Base-by-base conservation (phyloP, 2,329 filamentous ascomycete genomes). In the Tolypocladium album region DNA sequence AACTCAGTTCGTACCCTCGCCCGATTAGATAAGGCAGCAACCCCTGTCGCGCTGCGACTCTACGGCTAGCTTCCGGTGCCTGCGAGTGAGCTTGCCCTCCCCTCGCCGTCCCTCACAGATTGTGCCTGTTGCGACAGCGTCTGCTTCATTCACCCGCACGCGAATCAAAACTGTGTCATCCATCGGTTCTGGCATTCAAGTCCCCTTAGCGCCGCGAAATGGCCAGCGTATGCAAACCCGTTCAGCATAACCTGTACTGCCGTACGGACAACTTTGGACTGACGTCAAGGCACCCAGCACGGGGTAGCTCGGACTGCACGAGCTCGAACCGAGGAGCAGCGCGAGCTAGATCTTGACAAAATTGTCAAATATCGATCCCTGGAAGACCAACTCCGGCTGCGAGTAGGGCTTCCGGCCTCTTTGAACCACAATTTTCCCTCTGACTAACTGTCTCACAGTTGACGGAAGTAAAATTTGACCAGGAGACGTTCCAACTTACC, bases 331-430 rank as follows among this genome's bases (percentile, higher is more conserved):
- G 86, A 89, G 67, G 85, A 90, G 70, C 84, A 89, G 70, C 83
- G 83, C 61, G 80, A 85, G 65, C 83, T 86, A 72, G 90, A 95
- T 72, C 79, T 85, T 60, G 83, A 85, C 66, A 88, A 88, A 73
- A 96, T 97, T 68, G 76, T 80, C 60, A 83, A 86, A 64, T 96
- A 96, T 74, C 86, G 84, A 65, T 76, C 82, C 13, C 78, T 96
- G 52, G 89, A 92, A 64, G 78, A 82, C 58, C 75, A 84, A 59
- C 83, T 95, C 43, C 84, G 85, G 59, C 69, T 78, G n/a, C 86
- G 87, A 76, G 88, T 90, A 38, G 67, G 47, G 4, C 12, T 34
- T 31, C 9, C 40, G 9, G 15, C 27, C 27, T 8, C 50, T n/a
- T 11, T 6, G 8, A 4, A 20, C 17, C 17, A 8, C 7, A n/a